Evolutionary conservation across 106 monocot genomes (phyloP).

Genomic region (Gastrodia elata): DNA sequence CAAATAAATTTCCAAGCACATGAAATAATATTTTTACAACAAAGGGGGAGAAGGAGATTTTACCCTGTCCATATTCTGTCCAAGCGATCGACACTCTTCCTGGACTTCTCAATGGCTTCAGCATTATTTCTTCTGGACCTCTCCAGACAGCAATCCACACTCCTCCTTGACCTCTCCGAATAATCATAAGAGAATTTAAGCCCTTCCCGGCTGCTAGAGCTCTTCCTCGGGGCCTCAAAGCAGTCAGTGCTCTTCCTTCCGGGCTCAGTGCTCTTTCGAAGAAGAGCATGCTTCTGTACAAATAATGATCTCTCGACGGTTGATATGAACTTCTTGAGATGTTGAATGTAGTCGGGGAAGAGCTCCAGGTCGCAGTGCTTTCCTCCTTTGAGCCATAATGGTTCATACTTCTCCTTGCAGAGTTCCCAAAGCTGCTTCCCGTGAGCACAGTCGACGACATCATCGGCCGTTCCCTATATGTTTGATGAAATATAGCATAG

Average conservation of each 20-base stretch:
- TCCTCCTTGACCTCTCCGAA: slow-evolving; percentile 45
- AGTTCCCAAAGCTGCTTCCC: slow-evolving; percentile 27
- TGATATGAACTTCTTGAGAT: slow-evolving; percentile 24
- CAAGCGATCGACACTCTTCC: slow-evolving; percentile 63
- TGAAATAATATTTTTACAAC: slow-evolving; percentile 16
- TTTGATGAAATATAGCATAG: not conserved
- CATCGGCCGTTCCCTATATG: slow-evolving; percentile 20
- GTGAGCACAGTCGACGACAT: slow-evolving; percentile 24
- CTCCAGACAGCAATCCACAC: slow-evolving; percentile 45
- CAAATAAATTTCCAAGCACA: slow-evolving; percentile 10
- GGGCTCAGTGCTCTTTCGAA: slow-evolving; percentile 33
- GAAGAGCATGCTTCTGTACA: slow-evolving; percentile 8
- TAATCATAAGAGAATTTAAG: slow-evolving; percentile 37
- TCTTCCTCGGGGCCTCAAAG: slow-evolving; percentile 34
- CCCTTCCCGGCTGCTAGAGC: slow-evolving; percentile 37
- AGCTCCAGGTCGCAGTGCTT: slow-evolving; percentile 24
- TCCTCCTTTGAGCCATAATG: slow-evolving; percentile 29
- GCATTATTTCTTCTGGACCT: slow-evolving; percentile 25
- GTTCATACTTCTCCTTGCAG: slow-evolving; percentile 23
- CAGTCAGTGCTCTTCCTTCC: slow-evolving; percentile 45
- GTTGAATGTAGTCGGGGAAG: slow-evolving; percentile 18
- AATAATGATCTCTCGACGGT: slow-evolving; percentile 18
- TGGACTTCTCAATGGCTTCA: slow-evolving; percentile 27
- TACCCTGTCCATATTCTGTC: slow-evolving; percentile 54
- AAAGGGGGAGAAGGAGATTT: slow-evolving; percentile 11